Conservation (phyloP, 257 asterid species). For the Plantago ovata region DNA sequence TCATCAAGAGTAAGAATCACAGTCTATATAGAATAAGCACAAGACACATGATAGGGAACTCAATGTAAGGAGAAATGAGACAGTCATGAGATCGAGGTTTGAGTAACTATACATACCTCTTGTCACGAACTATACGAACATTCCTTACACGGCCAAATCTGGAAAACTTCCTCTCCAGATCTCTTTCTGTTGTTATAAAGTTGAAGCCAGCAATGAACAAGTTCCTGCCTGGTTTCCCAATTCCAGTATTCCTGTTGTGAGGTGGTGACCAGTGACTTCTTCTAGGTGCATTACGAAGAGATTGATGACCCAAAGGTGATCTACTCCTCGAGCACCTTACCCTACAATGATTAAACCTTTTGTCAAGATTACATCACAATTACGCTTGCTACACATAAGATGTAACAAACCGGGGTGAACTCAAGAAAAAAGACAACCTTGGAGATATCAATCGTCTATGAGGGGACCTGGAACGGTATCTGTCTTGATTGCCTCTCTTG, state of each 20-base stretch:
- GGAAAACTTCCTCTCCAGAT: conserved; percentile 30
- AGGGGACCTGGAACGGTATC: conserved; percentile 24
- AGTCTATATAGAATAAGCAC: too few relatives aligned
- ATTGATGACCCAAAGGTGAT: conserved; percentile 13
- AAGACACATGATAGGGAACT: too few relatives aligned
- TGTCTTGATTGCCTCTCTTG: neutral
- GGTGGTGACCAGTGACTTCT: conserved; percentile 17
- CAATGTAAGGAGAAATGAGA: neutral
- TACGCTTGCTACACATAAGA: too few relatives aligned
- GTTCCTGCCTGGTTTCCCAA: conserved; percentile 26
- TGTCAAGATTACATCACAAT: too few relatives aligned
- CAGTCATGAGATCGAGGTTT: too few relatives aligned
- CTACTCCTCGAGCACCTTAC: conserved; percentile 15
- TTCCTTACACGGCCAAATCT: conserved; percentile 2
- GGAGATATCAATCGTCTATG: conserved; percentile 12
- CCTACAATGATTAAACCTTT: conserved; percentile 7
- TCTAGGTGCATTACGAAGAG: conserved; percentile 2
- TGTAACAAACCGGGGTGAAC: too few relatives aligned
- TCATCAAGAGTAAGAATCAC: too few relatives aligned
- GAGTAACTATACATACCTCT: conserved; percentile 12
- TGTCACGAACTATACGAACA: conserved; percentile 21
- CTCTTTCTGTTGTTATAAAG: conserved; percentile 26
- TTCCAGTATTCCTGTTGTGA: conserved; percentile 21
- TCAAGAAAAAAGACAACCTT: conserved; percentile 11
- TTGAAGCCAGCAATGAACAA: conserved; percentile 28